A percentile compares a stretch with the other conserved stretches of the same genome.
Evolutionary conservation across 345 rosid species (phyloP).

Genomic region (Eucalyptus pumila): DNA sequence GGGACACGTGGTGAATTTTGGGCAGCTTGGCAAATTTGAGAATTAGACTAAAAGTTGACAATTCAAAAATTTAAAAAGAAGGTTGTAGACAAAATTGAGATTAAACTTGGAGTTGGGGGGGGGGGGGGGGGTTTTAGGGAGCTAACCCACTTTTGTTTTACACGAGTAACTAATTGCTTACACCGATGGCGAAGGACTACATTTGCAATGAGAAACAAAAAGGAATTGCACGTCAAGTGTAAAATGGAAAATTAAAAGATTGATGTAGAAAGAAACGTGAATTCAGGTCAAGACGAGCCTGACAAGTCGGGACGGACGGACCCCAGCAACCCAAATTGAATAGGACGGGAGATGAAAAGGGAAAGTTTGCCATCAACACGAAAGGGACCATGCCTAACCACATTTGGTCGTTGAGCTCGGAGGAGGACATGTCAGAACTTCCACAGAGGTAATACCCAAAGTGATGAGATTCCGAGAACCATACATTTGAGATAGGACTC

Average conservation of each 20-base stretch:
- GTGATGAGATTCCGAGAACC: not conserved
- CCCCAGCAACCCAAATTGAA: not conserved
- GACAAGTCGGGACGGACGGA: not conserved
- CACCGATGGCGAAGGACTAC: not conserved
- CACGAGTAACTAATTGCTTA: not conserved
- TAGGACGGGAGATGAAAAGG: not conserved
- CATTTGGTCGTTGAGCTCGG: not conserved
- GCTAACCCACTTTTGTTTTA: not conserved
- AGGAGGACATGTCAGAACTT: not conserved
- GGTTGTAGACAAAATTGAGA: not conserved
- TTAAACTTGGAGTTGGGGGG: not conserved
- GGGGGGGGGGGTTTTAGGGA: not conserved
- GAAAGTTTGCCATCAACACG: not conserved
- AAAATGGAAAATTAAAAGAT: not conserved
- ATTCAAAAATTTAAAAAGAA: not conserved
- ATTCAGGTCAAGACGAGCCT: not conserved
- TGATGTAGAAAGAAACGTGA: not conserved
- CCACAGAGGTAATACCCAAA: not conserved
- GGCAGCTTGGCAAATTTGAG: not conserved
- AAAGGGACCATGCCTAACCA: not conserved
- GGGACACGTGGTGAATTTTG: not conserved
- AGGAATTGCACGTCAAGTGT: not conserved
- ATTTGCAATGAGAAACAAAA: not conserved
- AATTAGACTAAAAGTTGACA: too few relatives aligned
- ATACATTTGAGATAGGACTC: not conserved